phyloP scores from a whole-genome alignment of 1,284 basidiomycete species.

The Moesziomyces parantarcticus region DNA sequence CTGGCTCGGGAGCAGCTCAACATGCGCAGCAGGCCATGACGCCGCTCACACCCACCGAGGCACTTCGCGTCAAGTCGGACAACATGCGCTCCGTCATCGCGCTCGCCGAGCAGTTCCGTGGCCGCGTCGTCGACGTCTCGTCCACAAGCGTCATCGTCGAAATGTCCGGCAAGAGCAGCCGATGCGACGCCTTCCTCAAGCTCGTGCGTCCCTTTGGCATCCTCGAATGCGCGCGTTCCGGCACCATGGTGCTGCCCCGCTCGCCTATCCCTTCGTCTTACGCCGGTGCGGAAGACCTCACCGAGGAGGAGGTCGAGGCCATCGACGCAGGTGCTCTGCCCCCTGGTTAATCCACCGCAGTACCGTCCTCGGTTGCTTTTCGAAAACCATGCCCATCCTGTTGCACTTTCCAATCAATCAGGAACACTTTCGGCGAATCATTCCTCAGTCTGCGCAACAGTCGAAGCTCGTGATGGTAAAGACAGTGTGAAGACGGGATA shows the following conservation, averaged over 20 bases:
- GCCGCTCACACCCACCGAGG: conserved; percentile 79
- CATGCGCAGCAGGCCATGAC: conserved; percentile 57
- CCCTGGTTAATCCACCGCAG: conserved; percentile 63
- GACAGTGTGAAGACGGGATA: not conserved
- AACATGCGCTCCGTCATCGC: conserved; percentile 86
- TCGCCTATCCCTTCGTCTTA: conserved; percentile 63
- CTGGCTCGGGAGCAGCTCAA: conserved; percentile 8
- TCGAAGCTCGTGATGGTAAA: not conserved
- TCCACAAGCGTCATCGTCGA: conserved; percentile 95
- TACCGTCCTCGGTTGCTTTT: not conserved
- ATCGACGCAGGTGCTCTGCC: conserved; percentile 65
- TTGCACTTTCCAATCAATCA: not conserved
- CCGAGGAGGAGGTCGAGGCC: conserved; percentile 53
- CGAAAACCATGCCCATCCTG: too few species aligned
- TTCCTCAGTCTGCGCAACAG: not conserved
- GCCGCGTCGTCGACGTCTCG: conserved; percentile 92
- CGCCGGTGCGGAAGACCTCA: conserved; percentile 52
- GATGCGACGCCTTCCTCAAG: conserved; percentile 92
- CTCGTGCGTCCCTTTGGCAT: conserved; percentile 94
- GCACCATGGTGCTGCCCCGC: conserved; percentile 66
- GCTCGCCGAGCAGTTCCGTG: conserved; percentile 88
- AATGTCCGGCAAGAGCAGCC: conserved; percentile 87
- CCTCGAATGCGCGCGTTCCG: conserved; percentile 89
- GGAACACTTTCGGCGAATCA: not conserved
- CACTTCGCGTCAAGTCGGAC: conserved; percentile 87